These are phyloP conservation scores for Durio zibethinus DNA, from an alignment of 345 rosid genomes.

Conservation along the genomic window DNA sequence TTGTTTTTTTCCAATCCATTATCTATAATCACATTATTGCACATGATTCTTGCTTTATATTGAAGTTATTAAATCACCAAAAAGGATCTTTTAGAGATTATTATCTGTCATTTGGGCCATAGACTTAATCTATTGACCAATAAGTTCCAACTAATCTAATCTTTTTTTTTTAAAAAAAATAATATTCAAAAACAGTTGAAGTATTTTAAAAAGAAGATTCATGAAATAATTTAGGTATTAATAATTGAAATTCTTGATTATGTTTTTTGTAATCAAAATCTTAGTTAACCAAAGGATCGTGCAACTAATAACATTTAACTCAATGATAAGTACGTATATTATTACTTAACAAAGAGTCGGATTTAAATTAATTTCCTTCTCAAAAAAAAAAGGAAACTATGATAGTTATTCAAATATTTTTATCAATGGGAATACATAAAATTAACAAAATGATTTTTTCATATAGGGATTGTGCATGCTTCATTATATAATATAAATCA, in stretches of 20 bases:
- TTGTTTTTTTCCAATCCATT: not conserved
- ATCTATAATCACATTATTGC: not conserved
- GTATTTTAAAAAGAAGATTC: not conserved
- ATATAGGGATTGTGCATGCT: not conserved
- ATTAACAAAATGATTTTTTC: not conserved
- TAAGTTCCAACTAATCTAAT: not conserved
- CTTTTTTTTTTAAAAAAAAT: not conserved
- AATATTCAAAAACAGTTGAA: not conserved
- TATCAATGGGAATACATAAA: no score
- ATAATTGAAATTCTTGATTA: not conserved
- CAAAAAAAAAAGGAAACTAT: no score
- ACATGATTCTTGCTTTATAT: conserved; percentile 1
- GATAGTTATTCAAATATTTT: no score
- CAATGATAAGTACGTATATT: no score
- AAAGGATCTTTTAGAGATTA: not conserved
- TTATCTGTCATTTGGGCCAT: not conserved
- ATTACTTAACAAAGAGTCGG: no score
- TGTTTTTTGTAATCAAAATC: not conserved
- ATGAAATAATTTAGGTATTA: not conserved
- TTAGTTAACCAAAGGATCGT: no score
- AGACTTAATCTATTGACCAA: not conserved
- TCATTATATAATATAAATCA: not conserved
- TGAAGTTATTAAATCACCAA: not conserved
- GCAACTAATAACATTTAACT: no score
- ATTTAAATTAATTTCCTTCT: no score